Percentiles rank a stretch among this genome's conserved stretches.
Evolutionary conservation across 1,284 basidiomycete species (phyloP).

Genomic region (Trichosporon sp.): DNA sequence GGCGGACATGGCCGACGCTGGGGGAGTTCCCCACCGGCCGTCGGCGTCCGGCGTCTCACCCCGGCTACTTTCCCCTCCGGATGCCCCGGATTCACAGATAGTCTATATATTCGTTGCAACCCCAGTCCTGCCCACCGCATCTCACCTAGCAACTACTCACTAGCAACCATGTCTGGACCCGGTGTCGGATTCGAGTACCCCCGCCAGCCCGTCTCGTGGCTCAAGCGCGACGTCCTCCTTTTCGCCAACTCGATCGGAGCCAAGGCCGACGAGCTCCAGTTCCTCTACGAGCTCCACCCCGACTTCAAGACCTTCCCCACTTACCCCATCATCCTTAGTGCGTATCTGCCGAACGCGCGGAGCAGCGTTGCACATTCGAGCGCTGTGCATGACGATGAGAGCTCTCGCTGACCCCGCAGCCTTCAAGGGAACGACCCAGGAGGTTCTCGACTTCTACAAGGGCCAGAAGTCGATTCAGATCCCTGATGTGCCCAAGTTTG

Average conservation of each 20-base stretch:
- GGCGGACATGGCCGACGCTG: constrained; percentile 19
- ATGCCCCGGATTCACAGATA: background rate
- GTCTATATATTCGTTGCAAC: constrained; percentile 8
- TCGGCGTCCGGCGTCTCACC: constrained; percentile 11
- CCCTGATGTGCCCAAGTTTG: constrained; percentile 31
- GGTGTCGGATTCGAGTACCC: constrained; percentile 32
- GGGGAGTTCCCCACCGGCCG: constrained; percentile 18
- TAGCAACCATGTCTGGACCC: constrained; percentile 24
- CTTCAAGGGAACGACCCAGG: constrained; percentile 30
- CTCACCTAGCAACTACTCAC: background rate
- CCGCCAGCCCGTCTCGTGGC: constrained; percentile 26
- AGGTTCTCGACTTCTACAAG: constrained; percentile 33
- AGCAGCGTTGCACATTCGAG: background rate
- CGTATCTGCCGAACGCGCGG: background rate
- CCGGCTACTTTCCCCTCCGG: constrained; percentile 3
- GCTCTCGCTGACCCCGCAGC: constrained; percentile 19
- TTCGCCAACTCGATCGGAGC: constrained; percentile 36
- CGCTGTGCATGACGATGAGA: background rate
- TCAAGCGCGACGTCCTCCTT: constrained; percentile 32
- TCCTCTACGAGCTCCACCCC: constrained; percentile 35
- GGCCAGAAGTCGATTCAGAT: constrained; percentile 25
- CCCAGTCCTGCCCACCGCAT: background rate
- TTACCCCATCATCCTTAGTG: constrained; percentile 33
- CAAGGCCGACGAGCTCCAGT: constrained; percentile 32
- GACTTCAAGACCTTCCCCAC: constrained; percentile 32